Base-by-base conservation (phyloP, 2,329 filamentous ascomycete species). In the Alternaria infectoria region DNA sequence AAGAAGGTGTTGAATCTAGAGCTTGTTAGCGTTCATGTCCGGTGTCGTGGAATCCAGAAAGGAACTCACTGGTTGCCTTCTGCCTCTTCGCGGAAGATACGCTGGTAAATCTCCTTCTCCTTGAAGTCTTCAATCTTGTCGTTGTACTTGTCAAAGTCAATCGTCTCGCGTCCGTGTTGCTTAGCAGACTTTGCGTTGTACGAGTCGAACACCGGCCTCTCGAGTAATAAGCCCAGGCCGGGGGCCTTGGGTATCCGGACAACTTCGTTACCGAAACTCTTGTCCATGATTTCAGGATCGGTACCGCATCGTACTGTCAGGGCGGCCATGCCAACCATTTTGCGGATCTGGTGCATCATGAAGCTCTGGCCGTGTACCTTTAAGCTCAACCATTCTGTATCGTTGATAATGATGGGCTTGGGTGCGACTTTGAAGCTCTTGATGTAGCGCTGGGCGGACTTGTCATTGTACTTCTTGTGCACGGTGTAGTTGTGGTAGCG, bases 261-360 rank as follows among this genome's bases (percentile, higher is more conserved):
- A 61, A 90, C 89, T 19, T 79, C 75, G 32, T 88, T 86, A 6
- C 87, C 88, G 79, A 97, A 97, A 64, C 89, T 92, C 64, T 96
- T 87, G 1, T 82, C 79, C 70, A 99, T 92, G 26, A 91, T 88
- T 11, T 87, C 83, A 5, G 89, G 84, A 5, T 91, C 85, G n/a
- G 90, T 90, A 54, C 93, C 96, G 78, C 92, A 96, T 40, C 96
- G 90, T 7, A 96, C 91, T 6, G 95, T 85, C 64, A 99, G 85
- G 32, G 93, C 89, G 9, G 89, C 93, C 91, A 99, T 93, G 60
- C 92, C 93, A 15, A 99, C 93, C 96, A 99, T 98, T 82, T 98
- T 99, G 75, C 96, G 91, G 80, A 99, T 99, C 83, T 99, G 96
- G 81, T 99, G 96, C 96, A 99, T 99, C 96, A 99, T 99, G 86